Evolutionary conservation across 2,329 filamentous ascomycete genomes (phyloP), one percentile per base, ranked within the genome.

Genomic region (Acrocalymma vagum): DNA sequence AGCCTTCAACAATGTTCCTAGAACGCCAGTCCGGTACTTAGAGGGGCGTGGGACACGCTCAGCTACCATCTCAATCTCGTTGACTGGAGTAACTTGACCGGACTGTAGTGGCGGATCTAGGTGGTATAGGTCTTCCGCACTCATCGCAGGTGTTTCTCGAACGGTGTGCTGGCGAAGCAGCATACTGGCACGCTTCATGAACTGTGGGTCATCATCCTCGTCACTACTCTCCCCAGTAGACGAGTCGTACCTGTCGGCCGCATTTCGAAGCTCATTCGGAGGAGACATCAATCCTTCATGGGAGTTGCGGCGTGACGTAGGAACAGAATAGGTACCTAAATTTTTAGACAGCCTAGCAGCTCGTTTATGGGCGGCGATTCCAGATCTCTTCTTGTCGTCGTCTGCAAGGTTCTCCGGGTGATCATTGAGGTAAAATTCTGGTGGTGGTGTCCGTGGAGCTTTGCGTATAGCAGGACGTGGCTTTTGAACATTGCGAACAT

Each of bases 11-110:
- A 95, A 73, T 0, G 84, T 86, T 3, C 85, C 84, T 1, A 95
- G 73, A 30, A 93, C 82, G 20, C 90, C 88, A 20, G 85, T 86
- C 33, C 85, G 82, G 63, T 89, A 92, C 48, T 85, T 80, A 15
- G 77, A 71, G 4, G 88, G 88, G 27, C 78, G 77, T 29, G 85
- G 83, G 13, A 88, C 80, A 59, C 88, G 89, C 40, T 82, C 78
- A 28, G 82, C 79, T 31, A 79, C 78, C 15, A 79, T 75, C 28
- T 81, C 75, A 25, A 70, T 61, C 29, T 77, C 73, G 27, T 72
- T 66, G 2, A 66, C 67, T 2, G 76, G 78, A 3, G 78, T 81
- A 6, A 72, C 67, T 28, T 73, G 72, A 11, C 77, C 78, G 11
- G 78, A 81, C 9, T 47, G 58, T 7, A 63, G 45, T 8, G 59